Percentiles rank a stretch among this genome's conserved stretches.
Evolutionary conservation across 345 rosid genomes (phyloP).

Genomic region (Geranium rotundifolium): DNA sequence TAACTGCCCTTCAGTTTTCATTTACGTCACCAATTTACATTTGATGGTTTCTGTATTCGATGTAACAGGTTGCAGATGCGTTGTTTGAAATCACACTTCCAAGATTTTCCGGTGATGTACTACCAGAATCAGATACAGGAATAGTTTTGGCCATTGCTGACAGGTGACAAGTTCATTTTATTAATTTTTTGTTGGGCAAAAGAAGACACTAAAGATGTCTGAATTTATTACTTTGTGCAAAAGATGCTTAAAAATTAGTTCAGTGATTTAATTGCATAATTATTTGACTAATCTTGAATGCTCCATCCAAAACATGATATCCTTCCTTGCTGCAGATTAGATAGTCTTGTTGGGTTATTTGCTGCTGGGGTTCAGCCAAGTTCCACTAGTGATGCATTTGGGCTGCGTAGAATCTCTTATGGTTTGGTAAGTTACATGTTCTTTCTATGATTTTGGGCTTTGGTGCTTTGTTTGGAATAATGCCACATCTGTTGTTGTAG

Average conservation of each 20-base stretch:
- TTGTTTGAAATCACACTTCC: conserved; percentile 80
- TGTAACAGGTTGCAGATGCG: conserved; percentile 74
- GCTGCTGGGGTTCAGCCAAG: conserved; percentile 98
- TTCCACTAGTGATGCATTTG: conserved; percentile 89
- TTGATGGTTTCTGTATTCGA: conserved; percentile 5
- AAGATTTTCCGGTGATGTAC: conserved; percentile 76
- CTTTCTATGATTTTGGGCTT: background rate
- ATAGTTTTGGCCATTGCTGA: conserved; percentile 81
- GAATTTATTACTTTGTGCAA: background rate
- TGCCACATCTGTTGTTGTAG: conserved; percentile 26
- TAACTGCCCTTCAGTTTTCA: background rate
- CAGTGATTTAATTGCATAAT: background rate
- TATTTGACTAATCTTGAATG: background rate
- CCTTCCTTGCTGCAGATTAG: conserved; percentile 41
- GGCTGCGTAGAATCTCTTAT: conserved; percentile 84
- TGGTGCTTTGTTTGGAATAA: background rate
- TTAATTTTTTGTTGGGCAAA: background rate
- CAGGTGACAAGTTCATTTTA: conserved; percentile 39
- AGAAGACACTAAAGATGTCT: background rate
- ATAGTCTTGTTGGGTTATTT: conserved; percentile 89
- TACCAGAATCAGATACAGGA: conserved; percentile 82
- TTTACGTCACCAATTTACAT: background rate
- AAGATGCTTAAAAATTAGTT: background rate
- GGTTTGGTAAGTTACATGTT: conserved; percentile 63
- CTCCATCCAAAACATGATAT: too few relatives aligned